Evolutionary conservation across 1,139 yeast genomes (phyloP).

Genomic region (Yamadazyma buinensis): DNA sequence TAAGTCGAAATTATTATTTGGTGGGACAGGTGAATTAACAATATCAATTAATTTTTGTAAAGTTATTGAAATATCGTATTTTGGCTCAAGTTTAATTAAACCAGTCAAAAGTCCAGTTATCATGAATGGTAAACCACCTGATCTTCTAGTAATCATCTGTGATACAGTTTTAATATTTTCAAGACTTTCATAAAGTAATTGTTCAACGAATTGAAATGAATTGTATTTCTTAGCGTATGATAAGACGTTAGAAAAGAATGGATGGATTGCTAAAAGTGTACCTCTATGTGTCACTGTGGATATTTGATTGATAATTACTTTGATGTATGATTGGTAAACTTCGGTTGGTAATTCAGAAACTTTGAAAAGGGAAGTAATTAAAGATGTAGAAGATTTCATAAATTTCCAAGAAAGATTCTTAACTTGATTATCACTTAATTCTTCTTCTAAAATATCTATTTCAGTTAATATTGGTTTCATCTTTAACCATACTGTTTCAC

Average conservation of each 20-base stretch:
- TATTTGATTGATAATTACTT: conserved; percentile 60
- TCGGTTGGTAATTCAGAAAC: conserved; percentile 1
- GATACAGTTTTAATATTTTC: conserved; percentile 50
- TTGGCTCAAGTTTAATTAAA: conserved; percentile 14
- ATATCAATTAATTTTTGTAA: conserved; percentile 38
- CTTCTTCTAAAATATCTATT: conserved; percentile 19
- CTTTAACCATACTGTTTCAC: conserved; percentile 44
- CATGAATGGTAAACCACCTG: conserved; percentile 86
- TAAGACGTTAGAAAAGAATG: conserved; percentile 54
- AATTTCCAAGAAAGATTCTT: conserved; percentile 80
- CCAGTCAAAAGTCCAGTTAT: conserved; percentile 70
- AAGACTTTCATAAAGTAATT: conserved; percentile 32
- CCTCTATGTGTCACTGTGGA: conserved; percentile 82
- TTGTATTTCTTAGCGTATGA: background rate
- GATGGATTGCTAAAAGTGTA: conserved; percentile 83
- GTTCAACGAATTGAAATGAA: background rate
- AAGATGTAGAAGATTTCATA: conserved; percentile 66
- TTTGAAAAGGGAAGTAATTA: conserved; percentile 44
- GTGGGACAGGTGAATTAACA: background rate
- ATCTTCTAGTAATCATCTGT: conserved; percentile 76
- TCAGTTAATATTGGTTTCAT: conserved; percentile 54
- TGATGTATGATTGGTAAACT: conserved; percentile 16
- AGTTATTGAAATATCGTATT: conserved; percentile 37
- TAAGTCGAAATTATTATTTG: conserved; percentile 50
- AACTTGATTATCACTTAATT: conserved; percentile 53